Evolutionary conservation across 106 monocot genomes (phyloP).

Genomic region (Ottelia alismoides): DNA sequence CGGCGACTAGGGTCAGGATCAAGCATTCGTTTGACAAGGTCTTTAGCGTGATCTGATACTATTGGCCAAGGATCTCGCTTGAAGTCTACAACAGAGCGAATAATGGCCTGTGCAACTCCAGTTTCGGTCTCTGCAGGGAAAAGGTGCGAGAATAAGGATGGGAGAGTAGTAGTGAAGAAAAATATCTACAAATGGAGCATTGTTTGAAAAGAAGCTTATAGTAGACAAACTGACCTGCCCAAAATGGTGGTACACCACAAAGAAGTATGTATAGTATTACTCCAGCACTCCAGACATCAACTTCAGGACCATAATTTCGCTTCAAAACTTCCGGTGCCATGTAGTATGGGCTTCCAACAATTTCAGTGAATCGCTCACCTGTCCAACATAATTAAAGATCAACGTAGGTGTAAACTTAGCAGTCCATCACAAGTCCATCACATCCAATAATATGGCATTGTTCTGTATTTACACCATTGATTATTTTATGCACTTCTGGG

Average conservation of each 20-base stretch:
- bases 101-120: conserved; percentile 17
- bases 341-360: conserved; percentile 18
- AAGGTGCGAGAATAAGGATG: neutral
- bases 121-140: conserved; percentile 9
- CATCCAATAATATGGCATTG: no score
- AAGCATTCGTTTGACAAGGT: conserved; percentile 12
- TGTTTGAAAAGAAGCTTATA: no score
- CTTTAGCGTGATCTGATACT: conserved; percentile 17
- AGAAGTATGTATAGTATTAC: conserved; percentile 17
- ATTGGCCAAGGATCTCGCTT: conserved; percentile 18
- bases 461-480: no score
- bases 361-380: conserved; percentile 15
- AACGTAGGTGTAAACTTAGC: no score
- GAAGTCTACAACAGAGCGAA: conserved; percentile 12
- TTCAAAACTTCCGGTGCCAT: conserved; percentile 18
- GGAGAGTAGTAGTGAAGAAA: no score
- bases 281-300: conserved; percentile 22
- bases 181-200: no score
- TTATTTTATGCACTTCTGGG: no score
- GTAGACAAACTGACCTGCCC: conserved; percentile 21
- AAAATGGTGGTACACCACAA: conserved; percentile 20
- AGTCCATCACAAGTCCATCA: no score
- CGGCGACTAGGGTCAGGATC: conserved; percentile 10
- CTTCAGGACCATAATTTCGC: conserved; percentile 18
- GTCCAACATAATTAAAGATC: no score